Conservation (phyloP, 2,329 filamentous ascomycete species). For the Cladophialophora bantiana region DNA sequence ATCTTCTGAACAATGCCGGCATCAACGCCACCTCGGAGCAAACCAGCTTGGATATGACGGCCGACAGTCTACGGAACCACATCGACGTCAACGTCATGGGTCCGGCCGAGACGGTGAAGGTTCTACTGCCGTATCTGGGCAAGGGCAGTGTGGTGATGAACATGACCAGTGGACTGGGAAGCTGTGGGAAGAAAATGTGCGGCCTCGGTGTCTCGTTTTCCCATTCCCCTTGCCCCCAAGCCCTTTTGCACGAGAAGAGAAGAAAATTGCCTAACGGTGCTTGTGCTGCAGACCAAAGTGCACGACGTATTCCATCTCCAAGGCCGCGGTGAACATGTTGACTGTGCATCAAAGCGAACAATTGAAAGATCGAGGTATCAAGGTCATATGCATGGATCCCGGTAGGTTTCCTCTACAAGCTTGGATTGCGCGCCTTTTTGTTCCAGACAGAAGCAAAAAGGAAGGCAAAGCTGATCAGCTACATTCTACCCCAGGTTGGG, state of each 20-base stretch:
- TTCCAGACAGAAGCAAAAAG: no score
- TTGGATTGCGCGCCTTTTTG: no score
- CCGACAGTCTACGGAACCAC: conserved; percentile 24
- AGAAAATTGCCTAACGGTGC: not conserved
- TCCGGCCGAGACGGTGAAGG: conserved; percentile 42
- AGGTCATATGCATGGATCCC: conserved; percentile 53
- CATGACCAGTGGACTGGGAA: conserved; percentile 31
- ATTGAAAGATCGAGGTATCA: conserved; percentile 46
- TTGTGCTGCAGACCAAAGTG: conserved; percentile 18
- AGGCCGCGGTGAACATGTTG: conserved; percentile 55
- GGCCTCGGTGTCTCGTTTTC: not conserved
- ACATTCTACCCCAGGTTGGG: conserved; percentile 42
- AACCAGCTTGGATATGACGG: conserved; percentile 24
- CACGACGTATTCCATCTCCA: conserved; percentile 51
- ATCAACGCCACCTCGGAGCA: conserved; percentile 28
- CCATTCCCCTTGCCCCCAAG: not conserved
- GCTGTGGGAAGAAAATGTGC: conserved; percentile 27
- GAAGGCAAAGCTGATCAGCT: no score
- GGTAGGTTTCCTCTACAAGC: conserved; percentile 36
- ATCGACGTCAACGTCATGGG: conserved; percentile 45
- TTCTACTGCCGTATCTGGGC: conserved; percentile 41
- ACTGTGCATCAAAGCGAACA: conserved; percentile 52
- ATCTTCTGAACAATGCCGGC: conserved; percentile 37
- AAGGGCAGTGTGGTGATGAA: conserved; percentile 33
- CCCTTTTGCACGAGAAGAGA: not conserved